These are phyloP conservation scores for Akanthomyces uredinophilus DNA, from an alignment of 2,329 filamentous ascomycete species.

Conservation along the genomic window DNA sequence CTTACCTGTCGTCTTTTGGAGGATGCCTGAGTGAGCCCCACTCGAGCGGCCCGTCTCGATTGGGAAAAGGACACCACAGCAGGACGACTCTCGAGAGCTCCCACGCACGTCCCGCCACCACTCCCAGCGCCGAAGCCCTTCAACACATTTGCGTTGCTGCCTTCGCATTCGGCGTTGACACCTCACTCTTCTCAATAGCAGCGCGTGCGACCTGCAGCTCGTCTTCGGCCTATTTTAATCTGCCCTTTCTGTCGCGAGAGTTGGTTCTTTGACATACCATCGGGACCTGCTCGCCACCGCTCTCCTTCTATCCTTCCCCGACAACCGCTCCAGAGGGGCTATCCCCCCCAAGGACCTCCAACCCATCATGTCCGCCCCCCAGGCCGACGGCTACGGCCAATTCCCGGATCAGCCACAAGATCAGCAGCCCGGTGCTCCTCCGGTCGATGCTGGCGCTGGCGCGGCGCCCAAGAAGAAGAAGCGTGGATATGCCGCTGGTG, in stretches of 20 bases:
- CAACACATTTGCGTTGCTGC: constrained; percentile 8
- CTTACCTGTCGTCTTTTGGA: background rate
- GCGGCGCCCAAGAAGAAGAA: constrained; percentile 72
- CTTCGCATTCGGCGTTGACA: constrained; percentile 12
- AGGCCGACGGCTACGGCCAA: constrained; percentile 50
- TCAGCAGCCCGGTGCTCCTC: constrained; percentile 34
- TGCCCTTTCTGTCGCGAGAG: constrained; percentile 5
- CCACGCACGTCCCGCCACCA: constrained; percentile 13
- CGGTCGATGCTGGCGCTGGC: constrained; percentile 28
- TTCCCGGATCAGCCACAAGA: constrained; percentile 38
- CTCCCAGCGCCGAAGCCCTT: constrained; percentile 10
- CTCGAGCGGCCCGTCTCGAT: constrained; percentile 2
- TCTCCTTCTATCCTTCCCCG: constrained; percentile 22
- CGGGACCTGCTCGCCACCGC: constrained; percentile 18
- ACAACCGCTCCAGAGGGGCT: constrained; percentile 13
- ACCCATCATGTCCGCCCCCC: constrained; percentile 52
- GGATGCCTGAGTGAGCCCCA: constrained; percentile 2
- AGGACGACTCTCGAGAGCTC: constrained; percentile 12
- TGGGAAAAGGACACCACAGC: constrained; percentile 16
- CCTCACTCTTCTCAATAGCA: background rate
- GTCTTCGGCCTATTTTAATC: background rate
- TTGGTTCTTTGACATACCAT: constrained; percentile 5
- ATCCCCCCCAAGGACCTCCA: background rate
- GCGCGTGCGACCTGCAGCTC: background rate
- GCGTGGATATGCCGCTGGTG: constrained; percentile 87